These are phyloP conservation scores for Colletotrichum sidae DNA, from an alignment of 2,329 filamentous ascomycete species.

Conservation along the genomic window DNA sequence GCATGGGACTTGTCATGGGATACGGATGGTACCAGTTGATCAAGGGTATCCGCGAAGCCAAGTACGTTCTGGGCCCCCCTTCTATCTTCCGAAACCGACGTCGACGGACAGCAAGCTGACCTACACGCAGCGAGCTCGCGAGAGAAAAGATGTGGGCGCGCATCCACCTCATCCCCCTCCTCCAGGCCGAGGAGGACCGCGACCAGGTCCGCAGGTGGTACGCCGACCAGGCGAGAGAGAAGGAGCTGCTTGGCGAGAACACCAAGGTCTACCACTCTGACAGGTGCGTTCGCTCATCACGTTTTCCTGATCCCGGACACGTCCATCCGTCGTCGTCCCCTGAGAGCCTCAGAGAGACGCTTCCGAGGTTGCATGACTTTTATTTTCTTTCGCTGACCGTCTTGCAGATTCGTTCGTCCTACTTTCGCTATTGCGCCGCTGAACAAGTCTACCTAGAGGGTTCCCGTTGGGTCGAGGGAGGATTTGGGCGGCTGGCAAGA, in stretches of 20 bases:
- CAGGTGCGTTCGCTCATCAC: constrained; percentile 68
- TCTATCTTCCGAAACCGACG: not conserved
- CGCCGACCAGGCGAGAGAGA: constrained; percentile 90
- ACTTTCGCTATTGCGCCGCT: constrained; percentile 81
- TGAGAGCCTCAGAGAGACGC: not conserved
- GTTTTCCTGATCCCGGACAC: too few species aligned
- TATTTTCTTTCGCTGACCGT: not conserved
- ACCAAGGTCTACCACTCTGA: constrained; percentile 89
- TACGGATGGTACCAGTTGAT: constrained; percentile 93
- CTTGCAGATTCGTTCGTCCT: constrained; percentile 79
- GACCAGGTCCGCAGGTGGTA: constrained; percentile 90
- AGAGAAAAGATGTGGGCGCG: constrained; percentile 99
- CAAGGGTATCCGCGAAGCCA: constrained; percentile 87
- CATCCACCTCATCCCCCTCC: constrained; percentile 91
- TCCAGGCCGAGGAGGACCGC: constrained; percentile 96
- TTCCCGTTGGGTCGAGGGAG: not conserved
- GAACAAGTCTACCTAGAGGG: constrained; percentile 64
- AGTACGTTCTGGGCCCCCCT: constrained; percentile 68
- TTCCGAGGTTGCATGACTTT: not conserved
- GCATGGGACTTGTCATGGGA: constrained; percentile 81
- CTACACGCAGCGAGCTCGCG: constrained; percentile 78
- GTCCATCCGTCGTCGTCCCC: not conserved
- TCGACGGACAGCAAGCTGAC: not conserved
- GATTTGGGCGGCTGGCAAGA: not conserved
- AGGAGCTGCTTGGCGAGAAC: constrained; percentile 87